Evolutionary conservation across 805 yeast species (phyloP).

Genomic region (Tetrapisispora taiwanensis): DNA sequence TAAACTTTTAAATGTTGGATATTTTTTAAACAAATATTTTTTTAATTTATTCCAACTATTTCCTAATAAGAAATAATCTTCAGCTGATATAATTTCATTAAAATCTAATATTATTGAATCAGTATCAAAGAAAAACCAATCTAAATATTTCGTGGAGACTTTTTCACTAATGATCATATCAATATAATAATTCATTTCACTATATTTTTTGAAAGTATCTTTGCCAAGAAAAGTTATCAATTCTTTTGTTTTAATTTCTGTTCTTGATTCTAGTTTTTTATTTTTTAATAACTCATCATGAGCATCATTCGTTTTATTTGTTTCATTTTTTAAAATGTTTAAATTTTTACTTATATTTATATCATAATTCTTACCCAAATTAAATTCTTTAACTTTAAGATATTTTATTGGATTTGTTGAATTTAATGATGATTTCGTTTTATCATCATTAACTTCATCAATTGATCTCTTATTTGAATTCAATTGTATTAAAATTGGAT

Average conservation of each 20-base stretch:
- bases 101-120: constrained; percentile 1
- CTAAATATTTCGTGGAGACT: constrained; percentile 15
- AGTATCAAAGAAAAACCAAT: constrained; percentile 21
- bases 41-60: not conserved
- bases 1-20: constrained; percentile 7
- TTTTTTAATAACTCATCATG: constrained; percentile 1
- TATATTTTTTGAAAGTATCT: not conserved
- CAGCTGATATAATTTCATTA: not conserved
- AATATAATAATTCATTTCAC: constrained; percentile 5
- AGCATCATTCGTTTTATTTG: not conserved
- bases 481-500: not conserved
- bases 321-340: constrained; percentile 5
- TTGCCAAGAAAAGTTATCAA: constrained; percentile 1
- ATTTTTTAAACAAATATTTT: not conserved
- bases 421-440: not conserved
- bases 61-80: not conserved
- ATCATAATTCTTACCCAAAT: constrained; percentile 18
- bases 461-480: not conserved
- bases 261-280: not conserved
- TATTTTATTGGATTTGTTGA: not conserved
- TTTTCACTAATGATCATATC: constrained; percentile 15
- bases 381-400: constrained; percentile 10
- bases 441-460: not conserved
- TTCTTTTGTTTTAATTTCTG: not conserved
- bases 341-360: constrained; percentile 7